Percentiles rank a stretch among this genome's conserved stretches.
These are phyloP conservation scores for Rubroboletus satanas DNA, from an alignment of 768 basidiomycete species.

Conservation along the genomic window DNA sequence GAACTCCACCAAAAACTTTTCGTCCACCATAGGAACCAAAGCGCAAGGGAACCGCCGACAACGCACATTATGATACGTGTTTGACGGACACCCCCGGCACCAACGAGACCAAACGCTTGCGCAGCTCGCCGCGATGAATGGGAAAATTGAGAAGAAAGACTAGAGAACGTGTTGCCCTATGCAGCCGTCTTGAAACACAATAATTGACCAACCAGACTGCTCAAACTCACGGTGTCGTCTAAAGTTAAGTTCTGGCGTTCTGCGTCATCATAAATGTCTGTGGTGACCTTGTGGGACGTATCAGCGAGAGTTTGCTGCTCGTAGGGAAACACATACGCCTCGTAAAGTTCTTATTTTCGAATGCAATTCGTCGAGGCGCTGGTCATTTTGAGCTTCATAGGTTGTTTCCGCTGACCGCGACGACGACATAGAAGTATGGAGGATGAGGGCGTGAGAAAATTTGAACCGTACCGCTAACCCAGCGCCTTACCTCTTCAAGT, in stretches of 20 bases:
- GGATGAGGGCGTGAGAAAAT: slow-evolving; percentile 20
- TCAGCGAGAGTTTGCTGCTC: background rate
- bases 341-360: slow-evolving; percentile 79
- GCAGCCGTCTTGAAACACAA: background rate
- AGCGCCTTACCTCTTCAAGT: no score
- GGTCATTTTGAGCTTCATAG: slow-evolving; percentile 84
- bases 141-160: slow-evolving; percentile 57
- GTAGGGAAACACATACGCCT: slow-evolving; percentile 38
- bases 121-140: slow-evolving; percentile 68
- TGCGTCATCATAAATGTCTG: slow-evolving; percentile 80
- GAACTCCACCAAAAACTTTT: slow-evolving; percentile 45
- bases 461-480: background rate
- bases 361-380: slow-evolving; percentile 77
- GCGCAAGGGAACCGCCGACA: slow-evolving; percentile 47
- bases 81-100: slow-evolving; percentile 61
- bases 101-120: slow-evolving; percentile 65
- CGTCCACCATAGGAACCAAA: slow-evolving; percentile 56
- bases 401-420: slow-evolving; percentile 56
- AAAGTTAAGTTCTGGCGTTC: slow-evolving; percentile 78
- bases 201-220: background rate
- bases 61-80: slow-evolving; percentile 64
- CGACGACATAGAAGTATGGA: slow-evolving; percentile 31
- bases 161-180: slow-evolving; percentile 64
- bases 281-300: slow-evolving; percentile 58
- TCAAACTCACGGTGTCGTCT: slow-evolving; percentile 62